Base-by-base conservation (phyloP, 1,284 basidiomycete species). In the Marasmius tenuissimus region DNA sequence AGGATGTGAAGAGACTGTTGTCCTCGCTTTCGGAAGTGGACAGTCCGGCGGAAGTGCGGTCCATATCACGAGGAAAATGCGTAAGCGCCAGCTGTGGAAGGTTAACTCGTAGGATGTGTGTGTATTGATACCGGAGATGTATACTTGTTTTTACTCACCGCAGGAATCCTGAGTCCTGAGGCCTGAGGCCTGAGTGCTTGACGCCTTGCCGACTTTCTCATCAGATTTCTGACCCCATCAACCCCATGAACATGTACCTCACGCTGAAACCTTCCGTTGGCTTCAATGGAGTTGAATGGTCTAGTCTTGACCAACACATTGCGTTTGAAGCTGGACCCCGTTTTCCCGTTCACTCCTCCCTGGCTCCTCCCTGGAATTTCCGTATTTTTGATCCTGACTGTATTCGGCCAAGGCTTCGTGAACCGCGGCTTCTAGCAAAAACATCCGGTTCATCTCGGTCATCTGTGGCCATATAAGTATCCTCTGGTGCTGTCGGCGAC, bases 1-100 rank as follows among this genome's bases (percentile, higher is more conserved):
- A 61, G 85, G 86, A 63, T 83, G 84, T 61, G 88, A 89, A 73
- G 93, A 95, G 77, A 91, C 89, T 20, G 93, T 94, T 42, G 93
- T 96, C 54, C 81, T 95, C 63, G 92, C 92, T 39, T 92, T 94
- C 76, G 90, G 89, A 63, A 86, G 86, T 61, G 83, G 82, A 62
- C 84, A 82, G 66, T 81, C 81, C 68, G 86, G 85, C 48, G 88
- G 86, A 61, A 92, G 87, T 74, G 84, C 87, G 42, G 92, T 96
- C 66, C 91, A 94, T 73, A 82, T 96, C 69, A 94, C 92, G 52
- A 85, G 92, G 67, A 94, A 94, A 78, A 80, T 89, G 79, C 89
- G 88, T 76, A 91, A 89, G 77, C 84, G 88, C 68, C 85, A 88
- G 52, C 76, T 94, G 71, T 95, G 90, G 90, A 94, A 95, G 81